Base-by-base conservation (phyloP, 83 land plant genomes). In the Isoetes engelmannii region DNA sequence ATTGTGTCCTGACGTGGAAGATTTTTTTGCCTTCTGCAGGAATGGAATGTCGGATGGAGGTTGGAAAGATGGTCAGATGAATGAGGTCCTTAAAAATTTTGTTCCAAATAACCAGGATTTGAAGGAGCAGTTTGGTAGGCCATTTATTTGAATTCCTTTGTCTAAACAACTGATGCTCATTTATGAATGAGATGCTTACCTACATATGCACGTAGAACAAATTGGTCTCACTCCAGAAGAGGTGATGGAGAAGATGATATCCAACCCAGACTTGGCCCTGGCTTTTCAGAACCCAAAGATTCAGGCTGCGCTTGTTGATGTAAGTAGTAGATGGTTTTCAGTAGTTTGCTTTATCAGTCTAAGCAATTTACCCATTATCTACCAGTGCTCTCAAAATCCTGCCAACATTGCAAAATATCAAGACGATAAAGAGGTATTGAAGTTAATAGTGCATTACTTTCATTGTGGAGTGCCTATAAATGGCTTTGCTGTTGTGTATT, bases 231-330 rank as follows among this genome's bases (percentile, higher is more conserved):
- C 90, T 0, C 98, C 98, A 47, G 97, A 94, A 82, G 96, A 94
- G 77, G 93, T 88, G 45, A 84, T 94, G 45, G 84, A 88, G 12
- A 94, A 94, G 70, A 90, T 94, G 46, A 85, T 94, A 89, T 92
- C 92, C 46, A 90, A 88, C 74, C 98, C 96, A 60, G 98, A 94
- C 6, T 83, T 94, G 71, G 98, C 98, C 7, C 76, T 83, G 82
- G 92, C 97, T 48, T 94, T 94, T 72, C 98, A 94, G 80, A 94
- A 86, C 64, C 98, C 98, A 15, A 88, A 73, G 82, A 90, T 94
- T 43, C 97, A 90, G 77, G 93, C 89, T 58, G 98, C 98, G 7
- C 89, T 94, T 58, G 84, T 94, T 87, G 98, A 94, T 74, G 98
- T 94, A 90, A 68, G 96, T 65, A 48, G n/a, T 7, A 41, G 7